Conservation (phyloP, 2,329 filamentous ascomycete genomes). For the Phaeophleospora eucalypticola region DNA sequence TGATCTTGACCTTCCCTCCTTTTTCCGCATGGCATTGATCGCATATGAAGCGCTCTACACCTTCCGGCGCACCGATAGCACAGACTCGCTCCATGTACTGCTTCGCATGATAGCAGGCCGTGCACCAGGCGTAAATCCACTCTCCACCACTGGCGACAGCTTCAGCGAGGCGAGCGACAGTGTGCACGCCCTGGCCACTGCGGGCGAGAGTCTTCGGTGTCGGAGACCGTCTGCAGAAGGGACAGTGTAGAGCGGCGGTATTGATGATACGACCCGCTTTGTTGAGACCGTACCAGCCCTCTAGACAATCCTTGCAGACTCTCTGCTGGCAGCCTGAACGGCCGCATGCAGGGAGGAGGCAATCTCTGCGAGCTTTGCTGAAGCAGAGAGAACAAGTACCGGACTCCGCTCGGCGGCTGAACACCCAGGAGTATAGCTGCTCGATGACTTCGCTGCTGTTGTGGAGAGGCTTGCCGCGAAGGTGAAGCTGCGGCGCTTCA, state of each 20-base stretch:
- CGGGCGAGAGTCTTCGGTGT: constrained; percentile 7
- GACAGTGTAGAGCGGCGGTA: constrained; percentile 11
- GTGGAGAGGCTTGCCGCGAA: background rate
- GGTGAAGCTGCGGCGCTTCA: background rate
- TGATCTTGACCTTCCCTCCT: background rate
- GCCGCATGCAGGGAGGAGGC: constrained; percentile 5
- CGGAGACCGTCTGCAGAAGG: constrained; percentile 10
- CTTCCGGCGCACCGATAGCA: constrained; percentile 3
- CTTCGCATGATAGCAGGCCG: constrained; percentile 4
- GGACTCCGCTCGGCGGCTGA: constrained; percentile 6
- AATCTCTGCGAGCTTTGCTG: constrained; percentile 4
- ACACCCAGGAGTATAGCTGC: constrained; percentile 7
- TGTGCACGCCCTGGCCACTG: constrained; percentile 6
- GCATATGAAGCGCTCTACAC: constrained; percentile 3
- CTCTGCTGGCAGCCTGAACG: constrained; percentile 12
- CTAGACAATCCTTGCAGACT: constrained; percentile 6
- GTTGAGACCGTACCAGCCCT: constrained; percentile 13
- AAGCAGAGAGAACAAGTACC: constrained; percentile 13
- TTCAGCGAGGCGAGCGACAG: constrained; percentile 3
- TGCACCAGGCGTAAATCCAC: constrained; percentile 14
- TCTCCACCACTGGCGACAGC: constrained; percentile 7
- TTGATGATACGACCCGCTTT: constrained; percentile 10
- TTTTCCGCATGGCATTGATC: constrained; percentile 5
- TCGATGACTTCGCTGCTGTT: constrained; percentile 2
- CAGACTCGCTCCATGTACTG: constrained; percentile 12